A percentile compares a stretch with the other conserved stretches of the same genome.
These are phyloP conservation scores for Volutella citrinella DNA, from an alignment of 2,329 filamentous ascomycete genomes.

Conservation along the genomic window DNA sequence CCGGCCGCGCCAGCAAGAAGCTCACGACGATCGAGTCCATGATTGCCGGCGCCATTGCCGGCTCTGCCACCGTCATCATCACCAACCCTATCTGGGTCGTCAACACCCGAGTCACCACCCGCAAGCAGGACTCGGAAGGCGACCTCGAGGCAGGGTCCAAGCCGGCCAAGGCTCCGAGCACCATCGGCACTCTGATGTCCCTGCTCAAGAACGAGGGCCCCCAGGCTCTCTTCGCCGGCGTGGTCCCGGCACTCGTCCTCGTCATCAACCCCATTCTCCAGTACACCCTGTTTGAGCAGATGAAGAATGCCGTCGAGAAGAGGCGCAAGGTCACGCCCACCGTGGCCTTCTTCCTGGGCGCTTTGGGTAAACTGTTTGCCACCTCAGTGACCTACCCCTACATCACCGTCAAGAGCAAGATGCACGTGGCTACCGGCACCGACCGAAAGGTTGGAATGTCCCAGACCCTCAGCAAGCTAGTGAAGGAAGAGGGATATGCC, in stretches of 20 bases:
- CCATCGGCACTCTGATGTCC: conserved; percentile 75
- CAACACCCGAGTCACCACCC: conserved; percentile 96
- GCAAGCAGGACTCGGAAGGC: conserved; percentile 57
- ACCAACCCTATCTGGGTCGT: conserved; percentile 99
- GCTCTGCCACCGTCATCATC: conserved; percentile 88
- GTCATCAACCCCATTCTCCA: conserved; percentile 98
- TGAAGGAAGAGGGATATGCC: conserved; percentile 84
- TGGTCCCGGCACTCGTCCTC: conserved; percentile 86
- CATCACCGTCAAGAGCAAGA: conserved; percentile 97
- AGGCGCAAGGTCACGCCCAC: conserved; percentile 72
- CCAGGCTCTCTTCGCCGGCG: conserved; percentile 82
- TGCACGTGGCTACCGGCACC: conserved; percentile 82
- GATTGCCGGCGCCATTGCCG: conserved; percentile 90
- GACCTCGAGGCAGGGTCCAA: conserved; percentile 38
- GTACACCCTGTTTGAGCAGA: conserved; percentile 97
- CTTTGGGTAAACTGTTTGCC: conserved; percentile 89
- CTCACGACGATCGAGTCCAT: conserved; percentile 92
- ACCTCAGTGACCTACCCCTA: conserved; percentile 96
- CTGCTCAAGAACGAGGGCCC: conserved; percentile 83
- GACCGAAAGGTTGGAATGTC: conserved; percentile 79
- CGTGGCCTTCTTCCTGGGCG: conserved; percentile 87
- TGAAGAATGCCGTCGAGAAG: conserved; percentile 87
- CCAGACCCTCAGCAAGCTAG: conserved; percentile 72
- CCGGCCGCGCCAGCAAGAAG: conserved; percentile 72
- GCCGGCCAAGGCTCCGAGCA: conserved; percentile 59